A percentile compares a stretch with the other conserved stretches of the same genome.
Conservation (phyloP, 805 yeast genomes). For the Candida glaebosa region DNA sequence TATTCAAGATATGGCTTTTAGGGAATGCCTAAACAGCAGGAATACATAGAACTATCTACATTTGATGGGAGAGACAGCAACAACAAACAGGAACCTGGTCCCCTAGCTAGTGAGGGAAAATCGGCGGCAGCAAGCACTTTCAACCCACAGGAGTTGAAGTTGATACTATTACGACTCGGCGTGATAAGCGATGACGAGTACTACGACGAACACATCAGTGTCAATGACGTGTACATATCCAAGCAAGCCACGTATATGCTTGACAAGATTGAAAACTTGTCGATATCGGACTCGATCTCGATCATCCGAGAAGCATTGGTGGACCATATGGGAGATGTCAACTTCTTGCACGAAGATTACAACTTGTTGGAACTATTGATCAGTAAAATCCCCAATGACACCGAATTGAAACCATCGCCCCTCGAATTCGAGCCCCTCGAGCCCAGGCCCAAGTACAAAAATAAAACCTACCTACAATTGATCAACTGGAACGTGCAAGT, state of each 20-base stretch:
- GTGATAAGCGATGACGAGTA: constrained; percentile 20
- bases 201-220: constrained; percentile 3
- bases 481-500: constrained; percentile 35
- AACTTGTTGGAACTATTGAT: constrained; percentile 26
- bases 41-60: constrained; percentile 15
- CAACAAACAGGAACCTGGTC: too few relatives aligned
- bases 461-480: constrained; percentile 20
- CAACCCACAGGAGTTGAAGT: constrained; percentile 13
- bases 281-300: constrained; percentile 21
- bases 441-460: constrained; percentile 10
- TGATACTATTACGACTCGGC: constrained; percentile 20
- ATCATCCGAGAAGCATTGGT: constrained; percentile 34
- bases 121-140: too few relatives aligned
- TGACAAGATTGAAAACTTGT: constrained; percentile 22
- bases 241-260: constrained; percentile 25
- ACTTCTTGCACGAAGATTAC: constrained; percentile 34
- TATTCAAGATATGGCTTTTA: too few relatives aligned
- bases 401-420: constrained; percentile 4
- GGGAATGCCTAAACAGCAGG: constrained; percentile 7
- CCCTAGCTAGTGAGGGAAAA: too few relatives aligned
- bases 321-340: constrained; percentile 33
- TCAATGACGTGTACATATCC: constrained; percentile 4
- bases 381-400: constrained; percentile 16
- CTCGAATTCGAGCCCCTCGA: too few relatives aligned
- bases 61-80: constrained; percentile 1